Percentiles rank a stretch among this genome's conserved stretches.
These are phyloP conservation scores for Mycocentrospora acerina DNA, from an alignment of 2,329 filamentous ascomycete species.

Conservation along the genomic window DNA sequence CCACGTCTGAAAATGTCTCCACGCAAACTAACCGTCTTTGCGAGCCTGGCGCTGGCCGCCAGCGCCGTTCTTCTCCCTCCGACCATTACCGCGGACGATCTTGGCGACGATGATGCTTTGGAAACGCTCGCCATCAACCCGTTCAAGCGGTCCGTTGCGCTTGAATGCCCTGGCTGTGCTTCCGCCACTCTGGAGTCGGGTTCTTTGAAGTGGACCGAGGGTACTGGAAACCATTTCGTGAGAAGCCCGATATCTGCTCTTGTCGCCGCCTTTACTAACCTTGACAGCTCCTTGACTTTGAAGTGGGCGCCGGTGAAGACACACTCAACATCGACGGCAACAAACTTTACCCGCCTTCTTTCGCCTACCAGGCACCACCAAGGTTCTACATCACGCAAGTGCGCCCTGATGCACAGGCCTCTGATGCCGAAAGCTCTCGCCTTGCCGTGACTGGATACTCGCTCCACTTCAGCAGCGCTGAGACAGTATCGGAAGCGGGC, in stretches of 20 bases:
- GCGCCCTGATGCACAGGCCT: conserved; percentile 15
- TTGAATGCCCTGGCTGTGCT: conserved; percentile 39
- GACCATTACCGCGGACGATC: conserved; percentile 27
- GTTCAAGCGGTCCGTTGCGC: conserved; percentile 30
- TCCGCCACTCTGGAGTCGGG: conserved; percentile 27
- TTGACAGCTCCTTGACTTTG: conserved; percentile 40
- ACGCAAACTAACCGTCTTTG: conserved; percentile 34
- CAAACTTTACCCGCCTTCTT: conserved; percentile 42
- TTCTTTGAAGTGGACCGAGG: conserved; percentile 29
- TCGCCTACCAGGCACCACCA: conserved; percentile 29
- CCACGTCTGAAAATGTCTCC: conserved; percentile 28
- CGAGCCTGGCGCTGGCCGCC: conserved; percentile 40
- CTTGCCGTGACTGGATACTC: conserved; percentile 40
- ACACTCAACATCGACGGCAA: conserved; percentile 38
- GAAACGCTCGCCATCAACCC: conserved; percentile 36
- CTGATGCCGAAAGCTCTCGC: conserved; percentile 25
- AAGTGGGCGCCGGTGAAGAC: conserved; percentile 33
- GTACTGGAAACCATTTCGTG: conserved; percentile 40
- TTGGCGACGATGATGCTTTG: conserved; percentile 33
- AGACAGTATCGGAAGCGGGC: conserved; percentile 39
- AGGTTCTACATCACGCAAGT: conserved; percentile 37
- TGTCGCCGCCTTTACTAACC: conserved; percentile 16
- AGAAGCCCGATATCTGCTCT: conserved; percentile 7
- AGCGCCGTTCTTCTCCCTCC: conserved; percentile 40
- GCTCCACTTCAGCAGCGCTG: conserved; percentile 37